Conservation (phyloP, 2,329 filamentous ascomycete species). For the Pleoardoris graminearum region DNA sequence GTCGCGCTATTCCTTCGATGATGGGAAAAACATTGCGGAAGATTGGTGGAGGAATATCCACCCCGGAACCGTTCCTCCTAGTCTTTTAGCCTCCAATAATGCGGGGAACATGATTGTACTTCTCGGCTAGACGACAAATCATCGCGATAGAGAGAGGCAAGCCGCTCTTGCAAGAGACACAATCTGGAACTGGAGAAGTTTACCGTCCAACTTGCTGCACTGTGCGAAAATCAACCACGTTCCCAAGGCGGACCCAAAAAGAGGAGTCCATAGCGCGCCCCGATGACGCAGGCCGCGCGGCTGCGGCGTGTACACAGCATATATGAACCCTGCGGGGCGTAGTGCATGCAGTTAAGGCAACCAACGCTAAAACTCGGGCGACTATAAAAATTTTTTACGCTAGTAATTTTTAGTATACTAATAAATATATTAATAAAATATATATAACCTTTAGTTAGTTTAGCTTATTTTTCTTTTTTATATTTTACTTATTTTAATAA, state of each 20-base stretch:
- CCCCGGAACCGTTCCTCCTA: background rate
- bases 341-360: too few species aligned
- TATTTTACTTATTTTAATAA: too few species aligned
- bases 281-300: background rate
- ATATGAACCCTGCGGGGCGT: background rate
- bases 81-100: constrained; percentile 1
- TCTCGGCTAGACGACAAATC: background rate
- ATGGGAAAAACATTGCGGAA: constrained; percentile 11
- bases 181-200: background rate
- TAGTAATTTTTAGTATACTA: too few species aligned
- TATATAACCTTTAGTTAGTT: too few species aligned
- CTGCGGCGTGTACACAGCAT: constrained; percentile 5
- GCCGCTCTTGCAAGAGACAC: background rate
- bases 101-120: constrained; percentile 5
- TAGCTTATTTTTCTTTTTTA: too few species aligned
- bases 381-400: too few species aligned
- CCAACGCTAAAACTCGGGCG: too few species aligned
- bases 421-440: too few species aligned
- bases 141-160: background rate
- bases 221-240: background rate
- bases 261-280: background rate
- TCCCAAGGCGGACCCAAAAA: background rate
- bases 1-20: constrained; percentile 5
- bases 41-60: constrained; percentile 32
- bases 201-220: background rate